These are phyloP conservation scores for Ceratocystis diversiconidia DNA, from an alignment of 2,329 filamentous ascomycete species.

Conservation along the genomic window DNA sequence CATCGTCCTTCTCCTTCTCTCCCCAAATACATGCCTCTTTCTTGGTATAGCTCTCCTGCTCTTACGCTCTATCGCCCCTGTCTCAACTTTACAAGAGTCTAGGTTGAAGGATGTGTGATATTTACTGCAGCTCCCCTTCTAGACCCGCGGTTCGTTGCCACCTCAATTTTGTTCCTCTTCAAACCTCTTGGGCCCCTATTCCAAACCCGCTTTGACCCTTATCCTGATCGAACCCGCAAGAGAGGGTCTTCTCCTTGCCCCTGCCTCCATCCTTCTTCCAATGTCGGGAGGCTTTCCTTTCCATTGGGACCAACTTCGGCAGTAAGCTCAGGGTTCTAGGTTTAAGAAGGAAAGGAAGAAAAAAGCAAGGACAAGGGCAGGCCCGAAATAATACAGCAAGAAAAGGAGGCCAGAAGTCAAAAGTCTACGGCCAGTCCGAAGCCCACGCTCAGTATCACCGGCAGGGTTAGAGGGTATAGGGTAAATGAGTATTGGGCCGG, in stretches of 20 bases:
- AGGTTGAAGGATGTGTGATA: background rate
- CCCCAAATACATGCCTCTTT: no score
- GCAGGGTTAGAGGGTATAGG: background rate
- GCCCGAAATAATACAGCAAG: no score
- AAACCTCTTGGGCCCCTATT: background rate
- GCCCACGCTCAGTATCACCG: background rate
- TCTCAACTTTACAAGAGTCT: background rate
- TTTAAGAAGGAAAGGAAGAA: background rate
- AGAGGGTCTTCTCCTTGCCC: background rate
- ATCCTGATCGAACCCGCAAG: background rate
- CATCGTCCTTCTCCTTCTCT: no score
- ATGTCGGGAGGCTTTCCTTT: conserved; percentile 7
- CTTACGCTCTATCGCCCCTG: background rate
- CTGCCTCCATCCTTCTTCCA: background rate
- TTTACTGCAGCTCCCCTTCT: background rate
- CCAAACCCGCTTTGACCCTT: background rate
- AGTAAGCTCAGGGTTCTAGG: background rate
- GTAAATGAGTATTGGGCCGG: background rate
- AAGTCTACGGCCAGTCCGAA: background rate
- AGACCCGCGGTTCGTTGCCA: background rate
- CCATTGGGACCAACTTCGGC: background rate
- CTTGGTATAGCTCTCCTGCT: no score
- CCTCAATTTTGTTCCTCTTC: no score
- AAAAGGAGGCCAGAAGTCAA: background rate
- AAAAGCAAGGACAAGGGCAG: background rate